phyloP scores from a whole-genome alignment of 2,329 filamentous ascomycete genomes.

The Ceratocystiopsis sp. region DNA sequence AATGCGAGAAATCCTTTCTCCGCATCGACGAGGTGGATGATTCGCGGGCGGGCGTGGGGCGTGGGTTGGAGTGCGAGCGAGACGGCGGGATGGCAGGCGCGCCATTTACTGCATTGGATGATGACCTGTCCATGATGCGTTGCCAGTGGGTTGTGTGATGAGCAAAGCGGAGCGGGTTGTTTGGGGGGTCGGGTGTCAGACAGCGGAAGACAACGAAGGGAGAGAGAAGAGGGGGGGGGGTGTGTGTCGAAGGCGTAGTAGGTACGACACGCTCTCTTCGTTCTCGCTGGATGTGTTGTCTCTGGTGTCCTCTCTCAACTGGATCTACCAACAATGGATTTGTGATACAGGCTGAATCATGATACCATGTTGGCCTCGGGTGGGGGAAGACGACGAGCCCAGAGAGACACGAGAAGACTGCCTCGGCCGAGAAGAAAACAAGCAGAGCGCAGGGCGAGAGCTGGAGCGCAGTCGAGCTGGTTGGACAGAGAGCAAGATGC shows the following conservation, averaged over 20 bases:
- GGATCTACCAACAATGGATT: constrained; percentile 1
- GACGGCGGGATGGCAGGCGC: constrained; percentile 10
- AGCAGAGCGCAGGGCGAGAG: not conserved
- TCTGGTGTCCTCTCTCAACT: constrained; percentile 4
- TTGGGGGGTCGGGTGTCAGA: too few relatives aligned
- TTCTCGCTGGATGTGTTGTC: not conserved
- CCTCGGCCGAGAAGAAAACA: not conserved
- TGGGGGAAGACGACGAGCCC: not conserved
- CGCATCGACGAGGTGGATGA: constrained; percentile 11
- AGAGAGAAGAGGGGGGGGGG: too few relatives aligned
- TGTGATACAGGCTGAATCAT: constrained; percentile 6
- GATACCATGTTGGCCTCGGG: constrained; percentile 4
- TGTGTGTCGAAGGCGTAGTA: too few relatives aligned
- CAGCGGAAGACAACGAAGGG: too few relatives aligned
- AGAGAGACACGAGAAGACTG: not conserved
- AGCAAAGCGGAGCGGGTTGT: constrained; percentile 5
- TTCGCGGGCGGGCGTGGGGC: constrained; percentile 13
- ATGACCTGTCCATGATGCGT: constrained; percentile 18
- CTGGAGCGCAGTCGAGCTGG: not conserved
- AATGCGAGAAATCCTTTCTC: constrained; percentile 8
- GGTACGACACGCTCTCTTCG: too few relatives aligned
- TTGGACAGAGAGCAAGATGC: too few relatives aligned
- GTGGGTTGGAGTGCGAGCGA: constrained; percentile 2
- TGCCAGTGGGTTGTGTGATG: constrained; percentile 11
- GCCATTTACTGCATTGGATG: constrained; percentile 16